Conservation (phyloP, 73 alveolate genomes). For the Breviolum minutum region DNA sequence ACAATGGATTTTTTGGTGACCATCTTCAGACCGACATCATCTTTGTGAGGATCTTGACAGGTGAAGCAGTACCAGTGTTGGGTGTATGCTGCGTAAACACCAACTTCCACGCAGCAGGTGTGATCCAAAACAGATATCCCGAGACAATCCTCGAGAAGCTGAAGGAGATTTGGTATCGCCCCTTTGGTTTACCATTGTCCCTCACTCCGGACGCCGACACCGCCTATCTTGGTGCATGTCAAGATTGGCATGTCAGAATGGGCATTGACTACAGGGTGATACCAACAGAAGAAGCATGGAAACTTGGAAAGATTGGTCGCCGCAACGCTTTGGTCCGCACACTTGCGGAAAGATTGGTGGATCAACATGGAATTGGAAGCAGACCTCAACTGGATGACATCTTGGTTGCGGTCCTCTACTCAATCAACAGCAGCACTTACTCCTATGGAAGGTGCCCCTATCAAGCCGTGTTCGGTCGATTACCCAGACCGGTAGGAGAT, state of each 20-base stretch:
- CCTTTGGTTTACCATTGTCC: not conserved
- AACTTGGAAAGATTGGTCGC: not conserved
- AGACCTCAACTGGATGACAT: not conserved
- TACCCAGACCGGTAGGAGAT: not conserved
- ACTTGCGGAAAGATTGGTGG: not conserved
- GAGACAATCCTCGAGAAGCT: not conserved
- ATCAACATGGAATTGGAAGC: not conserved
- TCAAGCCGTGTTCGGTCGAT: conserved; percentile 22
- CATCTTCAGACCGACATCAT: conserved; percentile 1
- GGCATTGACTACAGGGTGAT: not conserved
- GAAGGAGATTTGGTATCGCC: conserved; percentile 11
- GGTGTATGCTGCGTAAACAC: conserved; percentile 22
- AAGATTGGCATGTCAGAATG: not conserved
- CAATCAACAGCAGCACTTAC: conserved; percentile 13
- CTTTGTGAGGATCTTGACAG: not conserved
- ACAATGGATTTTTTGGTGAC: not conserved
- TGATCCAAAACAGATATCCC: not conserved
- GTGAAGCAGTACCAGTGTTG: not conserved
- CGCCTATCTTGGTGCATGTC: not conserved
- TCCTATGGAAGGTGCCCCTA: not conserved
- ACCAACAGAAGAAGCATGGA: not conserved
- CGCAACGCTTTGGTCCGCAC: not conserved
- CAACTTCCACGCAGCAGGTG: not conserved
- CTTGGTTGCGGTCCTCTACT: not conserved
- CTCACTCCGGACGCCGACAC: not conserved